These are phyloP conservation scores for Raffaelea deltoideospora DNA, from an alignment of 2,329 filamentous ascomycete genomes.

Conservation along the genomic window DNA sequence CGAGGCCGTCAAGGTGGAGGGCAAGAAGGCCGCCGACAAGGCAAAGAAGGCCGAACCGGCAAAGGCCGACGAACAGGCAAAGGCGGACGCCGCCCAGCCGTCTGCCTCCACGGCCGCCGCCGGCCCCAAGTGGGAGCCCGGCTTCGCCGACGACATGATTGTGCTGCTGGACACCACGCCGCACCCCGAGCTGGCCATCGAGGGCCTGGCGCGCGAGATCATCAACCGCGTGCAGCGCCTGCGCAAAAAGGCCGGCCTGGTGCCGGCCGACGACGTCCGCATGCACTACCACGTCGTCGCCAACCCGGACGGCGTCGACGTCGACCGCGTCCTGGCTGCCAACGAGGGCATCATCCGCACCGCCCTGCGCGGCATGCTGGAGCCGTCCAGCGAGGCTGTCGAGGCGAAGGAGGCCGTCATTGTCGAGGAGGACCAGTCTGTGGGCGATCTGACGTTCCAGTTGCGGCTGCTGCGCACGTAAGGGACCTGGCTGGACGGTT, in stretches of 20 bases:
- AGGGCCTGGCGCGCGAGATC: constrained; percentile 82
- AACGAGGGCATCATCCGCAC: constrained; percentile 60
- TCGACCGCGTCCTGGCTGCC: constrained; percentile 53
- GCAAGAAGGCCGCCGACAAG: neutral
- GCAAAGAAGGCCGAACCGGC: neutral
- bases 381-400: constrained; percentile 44
- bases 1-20: constrained; percentile 40
- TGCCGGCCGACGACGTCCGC: constrained; percentile 84
- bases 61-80: neutral
- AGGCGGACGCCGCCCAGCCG: neutral
- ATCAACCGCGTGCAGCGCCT: constrained; percentile 86
- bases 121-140: constrained; percentile 8
- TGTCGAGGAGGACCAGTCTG: constrained; percentile 57
- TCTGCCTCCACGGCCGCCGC: neutral
- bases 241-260: constrained; percentile 82
- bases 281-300: constrained; percentile 80
- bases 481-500: neutral
- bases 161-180: constrained; percentile 66
- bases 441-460: constrained; percentile 10
- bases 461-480: constrained; percentile 8
- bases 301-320: constrained; percentile 62
- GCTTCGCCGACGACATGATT: constrained; percentile 48
- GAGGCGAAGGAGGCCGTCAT: constrained; percentile 47
- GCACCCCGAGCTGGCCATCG: constrained; percentile 73
- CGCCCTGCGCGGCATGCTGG: constrained; percentile 60